A percentile compares a stretch with the other conserved stretches of the same genome.
phyloP scores from a whole-genome alignment of 2,329 filamentous ascomycete genomes.

The Penicillium polonicum region DNA sequence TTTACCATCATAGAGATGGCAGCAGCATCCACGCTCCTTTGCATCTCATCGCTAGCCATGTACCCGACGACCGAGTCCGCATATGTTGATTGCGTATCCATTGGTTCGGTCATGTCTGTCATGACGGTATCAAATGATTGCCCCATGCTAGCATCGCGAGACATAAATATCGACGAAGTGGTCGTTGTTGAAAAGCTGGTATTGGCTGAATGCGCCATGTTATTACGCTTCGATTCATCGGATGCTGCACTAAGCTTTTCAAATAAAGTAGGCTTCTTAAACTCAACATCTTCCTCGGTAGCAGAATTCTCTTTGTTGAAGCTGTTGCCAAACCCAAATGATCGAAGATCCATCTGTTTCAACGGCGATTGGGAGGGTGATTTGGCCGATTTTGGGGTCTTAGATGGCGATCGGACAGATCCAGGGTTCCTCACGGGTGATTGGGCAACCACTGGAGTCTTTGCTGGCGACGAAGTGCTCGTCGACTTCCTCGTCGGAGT shows the following conservation, averaged over 20 bases:
- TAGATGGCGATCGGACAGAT: neutral
- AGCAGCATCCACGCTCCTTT: slow-evolving; percentile 11
- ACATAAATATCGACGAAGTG: slow-evolving; percentile 19
- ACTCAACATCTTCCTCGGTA: neutral
- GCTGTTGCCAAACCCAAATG: neutral
- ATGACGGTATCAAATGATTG: slow-evolving; percentile 33
- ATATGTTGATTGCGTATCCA: slow-evolving; percentile 27
- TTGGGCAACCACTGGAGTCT: neutral
- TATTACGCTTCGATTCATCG: slow-evolving; percentile 19
- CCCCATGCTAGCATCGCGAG: slow-evolving; percentile 8
- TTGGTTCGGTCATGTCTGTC: slow-evolving; percentile 31
- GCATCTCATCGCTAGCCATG: slow-evolving; percentile 21
- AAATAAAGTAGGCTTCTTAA: slow-evolving; percentile 6
- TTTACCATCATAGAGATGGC: slow-evolving; percentile 4
- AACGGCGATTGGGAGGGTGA: neutral
- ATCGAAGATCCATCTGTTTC: slow-evolving; percentile 2
- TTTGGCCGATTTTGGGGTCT: neutral
- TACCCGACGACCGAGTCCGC: slow-evolving; percentile 28
- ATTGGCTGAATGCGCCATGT: slow-evolving; percentile 13
- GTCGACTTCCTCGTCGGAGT: neutral
- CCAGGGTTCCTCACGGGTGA: neutral
- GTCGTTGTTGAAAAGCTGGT: slow-evolving; percentile 29
- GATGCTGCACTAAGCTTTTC: slow-evolving; percentile 21
- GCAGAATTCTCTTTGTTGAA: neutral
- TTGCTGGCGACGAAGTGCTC: neutral